phyloP scores from a whole-genome alignment of 257 asterid species.

The Mitragyna speciosa region DNA sequence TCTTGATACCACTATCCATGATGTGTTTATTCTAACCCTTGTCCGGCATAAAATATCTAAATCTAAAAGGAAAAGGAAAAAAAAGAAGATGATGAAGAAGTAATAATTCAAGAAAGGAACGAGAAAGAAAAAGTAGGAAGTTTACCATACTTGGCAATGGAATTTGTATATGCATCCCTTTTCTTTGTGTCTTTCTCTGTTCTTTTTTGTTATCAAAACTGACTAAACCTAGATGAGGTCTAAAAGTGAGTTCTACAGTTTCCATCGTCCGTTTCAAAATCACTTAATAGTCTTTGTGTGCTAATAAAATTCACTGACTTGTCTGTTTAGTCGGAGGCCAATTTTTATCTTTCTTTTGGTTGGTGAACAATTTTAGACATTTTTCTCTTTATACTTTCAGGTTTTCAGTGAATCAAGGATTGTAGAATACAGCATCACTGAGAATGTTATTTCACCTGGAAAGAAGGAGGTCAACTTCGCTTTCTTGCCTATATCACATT shows the following conservation, averaged over 20 bases:
- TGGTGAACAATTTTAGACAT: not conserved
- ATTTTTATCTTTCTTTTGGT: not conserved
- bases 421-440: conserved; percentile 59
- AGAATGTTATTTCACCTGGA: conserved; percentile 58
- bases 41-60: not conserved
- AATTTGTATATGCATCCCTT: not conserved
- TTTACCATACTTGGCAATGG: not conserved
- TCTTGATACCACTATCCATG: not conserved
- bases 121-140: not conserved
- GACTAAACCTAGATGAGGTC: too few relatives aligned
- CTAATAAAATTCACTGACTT: not conserved
- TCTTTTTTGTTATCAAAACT: too few relatives aligned
- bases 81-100: not conserved
- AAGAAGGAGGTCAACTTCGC: conserved; percentile 56
- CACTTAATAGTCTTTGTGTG: not conserved
- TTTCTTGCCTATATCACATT: not conserved
- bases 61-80: too few relatives aligned
- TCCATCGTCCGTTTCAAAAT: too few relatives aligned
- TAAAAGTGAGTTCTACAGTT: too few relatives aligned
- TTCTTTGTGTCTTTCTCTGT: too few relatives aligned
- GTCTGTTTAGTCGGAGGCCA: not conserved
- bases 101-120: not conserved
- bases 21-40: not conserved
- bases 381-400: conserved; percentile 29
- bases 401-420: conserved; percentile 81